These are phyloP conservation scores for Delitschia confertaspora DNA, from an alignment of 495 filamentous ascomycete species.

Conservation along the genomic window DNA sequence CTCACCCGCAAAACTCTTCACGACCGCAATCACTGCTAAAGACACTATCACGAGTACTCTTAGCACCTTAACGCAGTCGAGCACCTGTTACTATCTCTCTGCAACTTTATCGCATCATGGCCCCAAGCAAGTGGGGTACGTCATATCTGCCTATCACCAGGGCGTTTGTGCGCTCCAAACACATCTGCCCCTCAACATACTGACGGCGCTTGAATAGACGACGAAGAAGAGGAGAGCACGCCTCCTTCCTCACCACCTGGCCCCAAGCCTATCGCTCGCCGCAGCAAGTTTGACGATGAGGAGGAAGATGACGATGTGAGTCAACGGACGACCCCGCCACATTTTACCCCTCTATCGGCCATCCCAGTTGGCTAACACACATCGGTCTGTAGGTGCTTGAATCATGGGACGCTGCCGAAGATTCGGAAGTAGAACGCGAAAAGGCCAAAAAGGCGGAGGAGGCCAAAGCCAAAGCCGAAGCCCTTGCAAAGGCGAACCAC, in stretches of 20 bases:
- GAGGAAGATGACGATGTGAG: conserved; percentile 74
- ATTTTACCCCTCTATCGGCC: background rate
- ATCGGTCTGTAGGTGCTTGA: conserved; percentile 90
- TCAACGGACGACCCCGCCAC: conserved; percentile 8
- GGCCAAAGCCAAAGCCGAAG: conserved; percentile 79
- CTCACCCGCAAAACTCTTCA: conserved; percentile 14
- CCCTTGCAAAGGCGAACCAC: conserved; percentile 85
- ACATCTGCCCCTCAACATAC: background rate
- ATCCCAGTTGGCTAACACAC: conserved; percentile 12
- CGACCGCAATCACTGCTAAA: conserved; percentile 4
- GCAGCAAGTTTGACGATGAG: conserved; percentile 84
- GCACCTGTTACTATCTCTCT: background rate
- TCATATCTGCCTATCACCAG: conserved; percentile 16
- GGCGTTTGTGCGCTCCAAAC: conserved; percentile 2
- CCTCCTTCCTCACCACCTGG: conserved; percentile 54
- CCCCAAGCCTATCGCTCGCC: conserved; percentile 43
- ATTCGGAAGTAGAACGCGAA: conserved; percentile 92
- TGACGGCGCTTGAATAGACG: conserved; percentile 40
- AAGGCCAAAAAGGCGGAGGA: conserved; percentile 82
- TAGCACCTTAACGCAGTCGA: background rate
- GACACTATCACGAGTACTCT: background rate
- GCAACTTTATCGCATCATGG: conserved; percentile 20
- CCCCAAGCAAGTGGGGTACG: conserved; percentile 30
- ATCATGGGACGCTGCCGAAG: conserved; percentile 94
- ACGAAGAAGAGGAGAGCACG: conserved; percentile 61